Evolutionary conservation across 2,329 filamentous ascomycete genomes (phyloP).

Genomic region (Ophiocordyceps camponoti-saundersi): DNA sequence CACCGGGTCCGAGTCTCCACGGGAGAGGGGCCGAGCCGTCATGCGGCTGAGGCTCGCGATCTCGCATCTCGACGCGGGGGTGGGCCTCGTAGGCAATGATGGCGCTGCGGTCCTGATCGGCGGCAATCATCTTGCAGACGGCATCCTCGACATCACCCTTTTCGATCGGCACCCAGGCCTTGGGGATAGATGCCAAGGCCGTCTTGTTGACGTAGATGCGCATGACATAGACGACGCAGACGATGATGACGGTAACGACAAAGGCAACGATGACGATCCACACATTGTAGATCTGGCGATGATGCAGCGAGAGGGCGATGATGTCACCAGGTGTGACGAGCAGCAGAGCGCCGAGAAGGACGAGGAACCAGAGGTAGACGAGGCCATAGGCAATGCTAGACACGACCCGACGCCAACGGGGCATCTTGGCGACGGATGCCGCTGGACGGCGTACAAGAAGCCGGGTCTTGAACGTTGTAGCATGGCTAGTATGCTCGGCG

Average conservation of each 20-base stretch:
- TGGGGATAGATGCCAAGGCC: slow-evolving; percentile 68
- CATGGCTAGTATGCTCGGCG: slow-evolving; percentile 11
- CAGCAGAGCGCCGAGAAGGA: slow-evolving; percentile 56
- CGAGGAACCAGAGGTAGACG: slow-evolving; percentile 58
- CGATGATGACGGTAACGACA: slow-evolving; percentile 51
- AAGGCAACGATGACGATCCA: slow-evolving; percentile 68
- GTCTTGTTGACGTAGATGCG: slow-evolving; percentile 78
- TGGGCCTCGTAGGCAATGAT: slow-evolving; percentile 55
- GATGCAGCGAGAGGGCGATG: slow-evolving; percentile 58
- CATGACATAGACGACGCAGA: slow-evolving; percentile 61
- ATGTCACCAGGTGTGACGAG: slow-evolving; percentile 67
- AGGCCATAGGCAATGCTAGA: slow-evolving; percentile 70
- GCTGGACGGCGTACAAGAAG: slow-evolving; percentile 1
- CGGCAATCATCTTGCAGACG: slow-evolving; percentile 60
- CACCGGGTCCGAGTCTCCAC: slow-evolving; percentile 13
- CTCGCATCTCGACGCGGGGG: slow-evolving; percentile 10
- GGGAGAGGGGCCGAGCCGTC: background rate
- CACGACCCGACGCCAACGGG: slow-evolving; percentile 26
- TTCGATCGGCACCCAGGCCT: slow-evolving; percentile 70
- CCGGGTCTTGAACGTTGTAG: slow-evolving; percentile 2
- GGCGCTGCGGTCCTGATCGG: slow-evolving; percentile 59
- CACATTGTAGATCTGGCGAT: slow-evolving; percentile 57
- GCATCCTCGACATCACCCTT: slow-evolving; percentile 63
- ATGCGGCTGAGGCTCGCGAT: background rate
- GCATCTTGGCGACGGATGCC: slow-evolving; percentile 4